phyloP scores from a whole-genome alignment of 768 basidiomycete species.

The Paxillus rubicundulus region DNA sequence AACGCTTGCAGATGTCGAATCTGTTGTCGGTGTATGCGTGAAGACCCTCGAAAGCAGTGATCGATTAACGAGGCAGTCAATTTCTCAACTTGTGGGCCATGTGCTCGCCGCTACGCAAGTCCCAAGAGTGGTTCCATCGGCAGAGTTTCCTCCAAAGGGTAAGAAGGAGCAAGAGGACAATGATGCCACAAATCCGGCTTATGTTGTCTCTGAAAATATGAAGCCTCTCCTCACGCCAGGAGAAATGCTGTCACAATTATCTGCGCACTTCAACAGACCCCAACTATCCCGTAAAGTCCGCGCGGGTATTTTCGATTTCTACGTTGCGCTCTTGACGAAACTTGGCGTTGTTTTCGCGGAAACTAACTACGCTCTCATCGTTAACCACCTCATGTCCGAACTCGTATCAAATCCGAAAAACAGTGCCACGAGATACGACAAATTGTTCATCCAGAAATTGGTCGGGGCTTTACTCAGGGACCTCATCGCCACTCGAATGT shows the following conservation, averaged over 20 bases:
- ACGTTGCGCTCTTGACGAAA: constrained; percentile 68
- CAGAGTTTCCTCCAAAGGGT: constrained; percentile 52
- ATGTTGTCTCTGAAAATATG: constrained; percentile 48
- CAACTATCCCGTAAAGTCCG: constrained; percentile 65
- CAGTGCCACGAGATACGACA: constrained; percentile 65
- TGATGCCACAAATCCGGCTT: constrained; percentile 47
- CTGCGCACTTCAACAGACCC: constrained; percentile 76
- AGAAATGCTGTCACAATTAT: constrained; percentile 84
- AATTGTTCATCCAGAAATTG: constrained; percentile 64
- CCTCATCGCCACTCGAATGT: constrained; percentile 81
- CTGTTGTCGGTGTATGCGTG: constrained; percentile 61
- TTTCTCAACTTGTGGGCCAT: constrained; percentile 79
- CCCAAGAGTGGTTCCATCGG: constrained; percentile 46
- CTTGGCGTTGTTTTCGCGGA: constrained; percentile 83
- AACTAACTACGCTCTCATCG: constrained; percentile 73
- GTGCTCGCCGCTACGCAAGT: constrained; percentile 82
- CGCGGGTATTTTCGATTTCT: constrained; percentile 88
- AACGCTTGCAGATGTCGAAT: constrained; percentile 71
- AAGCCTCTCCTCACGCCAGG: constrained; percentile 68
- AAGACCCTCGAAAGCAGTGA: constrained; percentile 81
- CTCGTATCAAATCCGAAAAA: constrained; percentile 63
- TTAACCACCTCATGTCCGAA: constrained; percentile 75
- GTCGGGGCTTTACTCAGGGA: constrained; percentile 80
- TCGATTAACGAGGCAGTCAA: constrained; percentile 75
- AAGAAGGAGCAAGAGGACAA: constrained; percentile 65